phyloP scores from a whole-genome alignment of 129 eudicot species.

The Escallonia rubra region DNA sequence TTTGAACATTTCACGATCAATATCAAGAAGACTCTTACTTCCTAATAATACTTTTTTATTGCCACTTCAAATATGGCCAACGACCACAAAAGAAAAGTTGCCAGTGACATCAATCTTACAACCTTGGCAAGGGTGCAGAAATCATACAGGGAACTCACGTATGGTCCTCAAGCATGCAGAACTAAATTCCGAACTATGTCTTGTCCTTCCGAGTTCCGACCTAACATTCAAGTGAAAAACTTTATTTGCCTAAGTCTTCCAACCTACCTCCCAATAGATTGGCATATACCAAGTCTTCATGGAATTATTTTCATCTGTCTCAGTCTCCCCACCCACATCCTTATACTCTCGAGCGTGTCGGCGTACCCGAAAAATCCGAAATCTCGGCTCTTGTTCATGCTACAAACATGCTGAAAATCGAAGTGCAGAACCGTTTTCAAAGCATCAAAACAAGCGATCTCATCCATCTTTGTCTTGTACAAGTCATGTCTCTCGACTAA shows the following conservation, averaged over 20 bases:
- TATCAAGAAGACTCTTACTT: too few species aligned
- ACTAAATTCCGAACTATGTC: too few species aligned
- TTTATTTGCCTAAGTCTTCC: neutral
- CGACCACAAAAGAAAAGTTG: too few species aligned
- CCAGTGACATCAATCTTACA: too few species aligned
- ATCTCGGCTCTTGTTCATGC: slow-evolving; percentile 30
- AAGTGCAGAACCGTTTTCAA: neutral
- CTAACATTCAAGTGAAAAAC: too few species aligned
- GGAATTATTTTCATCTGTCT: slow-evolving; percentile 6
- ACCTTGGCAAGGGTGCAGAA: too few species aligned
- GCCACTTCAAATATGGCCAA: too few species aligned
- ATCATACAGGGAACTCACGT: too few species aligned
- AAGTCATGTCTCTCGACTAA: slow-evolving; percentile 12
- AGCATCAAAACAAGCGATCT: slow-evolving; percentile 9
- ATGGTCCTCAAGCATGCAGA: too few species aligned
- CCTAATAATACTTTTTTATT: too few species aligned
- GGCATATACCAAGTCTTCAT: neutral
- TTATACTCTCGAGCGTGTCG: slow-evolving; percentile 16
- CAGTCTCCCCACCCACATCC: neutral
- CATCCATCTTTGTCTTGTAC: slow-evolving; percentile 17
- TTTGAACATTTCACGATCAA: too few species aligned
- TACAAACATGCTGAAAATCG: slow-evolving; percentile 21
- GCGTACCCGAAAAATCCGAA: slow-evolving; percentile 14
- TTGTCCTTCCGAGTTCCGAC: too few species aligned
- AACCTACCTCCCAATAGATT: neutral